A percentile compares a stretch with the other conserved stretches of the same genome.
These are phyloP conservation scores for Lipomyces sp. DNA, from an alignment of 805 yeast species.

Conservation along the genomic window DNA sequence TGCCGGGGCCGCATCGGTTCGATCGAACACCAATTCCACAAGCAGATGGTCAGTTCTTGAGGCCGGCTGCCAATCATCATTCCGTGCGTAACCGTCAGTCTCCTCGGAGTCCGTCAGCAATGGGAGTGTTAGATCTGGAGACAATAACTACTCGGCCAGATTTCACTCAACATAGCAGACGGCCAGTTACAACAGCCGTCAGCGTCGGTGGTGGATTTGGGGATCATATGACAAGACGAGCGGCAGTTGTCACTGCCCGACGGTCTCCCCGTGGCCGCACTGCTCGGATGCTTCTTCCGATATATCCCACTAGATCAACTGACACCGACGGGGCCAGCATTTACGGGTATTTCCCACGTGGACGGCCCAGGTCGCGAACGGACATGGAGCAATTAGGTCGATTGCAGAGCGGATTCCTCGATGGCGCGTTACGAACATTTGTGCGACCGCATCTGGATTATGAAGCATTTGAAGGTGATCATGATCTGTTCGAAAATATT, in stretches of 20 bases:
- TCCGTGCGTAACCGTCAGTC: neutral
- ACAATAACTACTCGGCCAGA: constrained; percentile 3
- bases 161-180: neutral
- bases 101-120: neutral
- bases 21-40: neutral
- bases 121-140: constrained; percentile 1
- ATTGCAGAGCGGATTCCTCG: neutral
- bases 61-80: neutral
- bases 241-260: constrained; percentile 11
- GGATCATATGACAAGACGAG: constrained; percentile 8
- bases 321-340: neutral
- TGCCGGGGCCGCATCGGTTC: neutral
- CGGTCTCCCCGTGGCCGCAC: neutral
- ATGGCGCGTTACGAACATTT: neutral
- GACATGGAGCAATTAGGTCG: neutral
- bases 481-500: neutral
- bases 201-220: constrained; percentile 31
- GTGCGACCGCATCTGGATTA: constrained; percentile 9
- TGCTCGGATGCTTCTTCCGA: constrained; percentile 2
- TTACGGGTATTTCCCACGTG: neutral
- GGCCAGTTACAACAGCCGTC: constrained; percentile 1
- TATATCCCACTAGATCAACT: neutral
- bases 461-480: constrained; percentile 1
- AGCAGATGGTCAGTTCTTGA: neutral
- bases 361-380: neutral